These are phyloP conservation scores for Pythium guiyangense DNA, from an alignment of 352 stramenopile genomes.

Conservation along the genomic window DNA sequence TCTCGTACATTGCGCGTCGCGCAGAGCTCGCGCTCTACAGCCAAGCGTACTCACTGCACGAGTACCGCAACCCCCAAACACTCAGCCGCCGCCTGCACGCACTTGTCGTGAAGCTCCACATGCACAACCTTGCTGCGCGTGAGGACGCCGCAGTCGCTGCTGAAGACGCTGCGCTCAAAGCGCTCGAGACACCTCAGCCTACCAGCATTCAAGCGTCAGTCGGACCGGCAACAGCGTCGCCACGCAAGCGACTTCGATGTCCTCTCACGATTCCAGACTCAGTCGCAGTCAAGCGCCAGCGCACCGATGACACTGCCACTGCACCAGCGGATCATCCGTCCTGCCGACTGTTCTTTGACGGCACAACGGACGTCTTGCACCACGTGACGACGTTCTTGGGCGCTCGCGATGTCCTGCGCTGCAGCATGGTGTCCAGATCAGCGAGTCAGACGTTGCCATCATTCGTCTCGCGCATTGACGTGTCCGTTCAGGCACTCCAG, in stretches of 20 bases:
- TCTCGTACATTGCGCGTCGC: constrained; percentile 54
- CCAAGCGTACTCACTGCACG: constrained; percentile 38
- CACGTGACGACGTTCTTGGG: constrained; percentile 39
- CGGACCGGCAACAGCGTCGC: too few relatives aligned
- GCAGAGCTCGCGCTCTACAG: constrained; percentile 53
- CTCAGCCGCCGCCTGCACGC: constrained; percentile 51
- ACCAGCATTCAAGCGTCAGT: too few relatives aligned
- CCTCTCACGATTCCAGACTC: not conserved
- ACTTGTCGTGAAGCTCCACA: constrained; percentile 55
- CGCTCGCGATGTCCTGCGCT: constrained; percentile 26
- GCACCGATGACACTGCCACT: not conserved
- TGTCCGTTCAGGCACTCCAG: constrained; percentile 20
- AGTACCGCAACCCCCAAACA: constrained; percentile 55
- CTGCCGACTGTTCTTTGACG: constrained; percentile 40
- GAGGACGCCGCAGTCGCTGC: constrained; percentile 31
- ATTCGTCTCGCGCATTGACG: constrained; percentile 31
- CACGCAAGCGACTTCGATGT: too few relatives aligned
- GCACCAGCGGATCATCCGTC: not conserved
- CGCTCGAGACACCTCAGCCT: not conserved
- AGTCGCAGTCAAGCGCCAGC: not conserved
- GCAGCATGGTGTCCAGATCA: constrained; percentile 25
- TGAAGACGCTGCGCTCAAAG: constrained; percentile 10
- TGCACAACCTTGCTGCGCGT: constrained; percentile 39
- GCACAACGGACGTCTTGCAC: constrained; percentile 37
- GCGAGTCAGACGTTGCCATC: constrained; percentile 25